Conservation (phyloP, 2,329 filamentous ascomycete genomes). For the Alternaria metachromatica region DNA sequence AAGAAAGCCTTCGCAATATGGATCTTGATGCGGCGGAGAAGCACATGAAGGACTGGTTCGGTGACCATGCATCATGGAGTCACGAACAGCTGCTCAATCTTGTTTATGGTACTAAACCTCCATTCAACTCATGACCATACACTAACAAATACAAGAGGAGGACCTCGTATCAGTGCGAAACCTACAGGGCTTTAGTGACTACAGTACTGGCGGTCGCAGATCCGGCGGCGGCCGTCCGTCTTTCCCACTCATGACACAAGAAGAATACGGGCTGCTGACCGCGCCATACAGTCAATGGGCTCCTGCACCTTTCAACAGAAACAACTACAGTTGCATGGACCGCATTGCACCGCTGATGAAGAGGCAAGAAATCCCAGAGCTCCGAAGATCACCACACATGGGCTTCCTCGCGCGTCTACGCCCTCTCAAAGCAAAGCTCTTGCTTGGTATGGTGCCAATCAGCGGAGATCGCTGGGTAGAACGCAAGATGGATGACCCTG, state of each 20-base stretch:
- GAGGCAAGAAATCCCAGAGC: not conserved
- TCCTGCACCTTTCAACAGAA: not conserved
- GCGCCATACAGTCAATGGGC: conserved; percentile 14
- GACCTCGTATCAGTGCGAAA: not conserved
- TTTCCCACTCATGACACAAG: conserved; percentile 14
- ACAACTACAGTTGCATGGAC: not conserved
- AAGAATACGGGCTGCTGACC: conserved; percentile 6
- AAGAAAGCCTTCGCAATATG: conserved; percentile 3
- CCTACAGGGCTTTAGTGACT: conserved; percentile 2
- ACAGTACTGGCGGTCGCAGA: conserved; percentile 3
- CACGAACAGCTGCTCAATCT: conserved; percentile 17
- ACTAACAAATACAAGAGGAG: conserved; percentile 4
- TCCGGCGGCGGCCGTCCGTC: conserved; percentile 10
- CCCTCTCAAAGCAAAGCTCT: conserved; percentile 19
- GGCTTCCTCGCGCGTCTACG: conserved; percentile 14
- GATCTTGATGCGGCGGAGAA: conserved; percentile 16
- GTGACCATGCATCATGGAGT: conserved; percentile 18
- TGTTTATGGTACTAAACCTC: not conserved
- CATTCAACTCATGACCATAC: not conserved
- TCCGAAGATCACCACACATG: not conserved
- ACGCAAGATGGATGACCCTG: conserved; percentile 25
- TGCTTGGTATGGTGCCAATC: conserved; percentile 26
- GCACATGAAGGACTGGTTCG: conserved; percentile 13
- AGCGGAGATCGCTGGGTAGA: conserved; percentile 23
- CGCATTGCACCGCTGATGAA: not conserved